These are phyloP conservation scores for Penicillium sp. DNA, from an alignment of 2,329 filamentous ascomycete species.

Conservation along the genomic window DNA sequence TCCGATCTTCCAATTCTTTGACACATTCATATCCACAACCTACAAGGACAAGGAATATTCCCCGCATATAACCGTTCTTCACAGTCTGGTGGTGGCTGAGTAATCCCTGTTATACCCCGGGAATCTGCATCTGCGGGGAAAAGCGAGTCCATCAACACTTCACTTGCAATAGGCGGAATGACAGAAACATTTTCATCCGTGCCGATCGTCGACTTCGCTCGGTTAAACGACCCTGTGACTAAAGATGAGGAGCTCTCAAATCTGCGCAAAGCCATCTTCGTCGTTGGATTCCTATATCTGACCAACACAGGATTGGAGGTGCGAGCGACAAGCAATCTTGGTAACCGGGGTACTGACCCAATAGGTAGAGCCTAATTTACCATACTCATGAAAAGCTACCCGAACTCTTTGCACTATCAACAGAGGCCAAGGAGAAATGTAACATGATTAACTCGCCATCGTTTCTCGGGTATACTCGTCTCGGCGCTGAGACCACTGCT, in stretches of 20 bases:
- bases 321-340: neutral
- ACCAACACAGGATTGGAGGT: constrained; percentile 38
- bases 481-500: constrained; percentile 37
- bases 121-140: neutral
- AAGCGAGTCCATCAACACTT: neutral
- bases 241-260: constrained; percentile 25
- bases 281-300: constrained; percentile 37
- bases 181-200: constrained; percentile 30
- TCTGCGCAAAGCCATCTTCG: constrained; percentile 35
- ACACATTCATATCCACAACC: neutral
- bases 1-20: neutral
- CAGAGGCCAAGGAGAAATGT: constrained; percentile 26
- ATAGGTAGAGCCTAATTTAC: constrained; percentile 21
- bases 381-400: constrained; percentile 25
- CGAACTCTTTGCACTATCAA: constrained; percentile 26
- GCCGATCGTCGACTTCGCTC: constrained; percentile 30
- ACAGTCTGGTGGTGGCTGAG: neutral
- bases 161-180: constrained; percentile 15
- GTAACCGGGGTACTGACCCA: neutral
- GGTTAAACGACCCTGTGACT: constrained; percentile 24
- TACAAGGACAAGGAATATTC: too few relatives aligned
- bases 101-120: neutral
- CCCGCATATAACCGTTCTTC: too few relatives aligned
- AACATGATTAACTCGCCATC: constrained; percentile 37
- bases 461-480: constrained; percentile 34